Evolutionary conservation across 1,284 basidiomycete genomes (phyloP), one percentile per base, ranked within the genome.

Genomic region (Papiliotrema fonsecae): DNA sequence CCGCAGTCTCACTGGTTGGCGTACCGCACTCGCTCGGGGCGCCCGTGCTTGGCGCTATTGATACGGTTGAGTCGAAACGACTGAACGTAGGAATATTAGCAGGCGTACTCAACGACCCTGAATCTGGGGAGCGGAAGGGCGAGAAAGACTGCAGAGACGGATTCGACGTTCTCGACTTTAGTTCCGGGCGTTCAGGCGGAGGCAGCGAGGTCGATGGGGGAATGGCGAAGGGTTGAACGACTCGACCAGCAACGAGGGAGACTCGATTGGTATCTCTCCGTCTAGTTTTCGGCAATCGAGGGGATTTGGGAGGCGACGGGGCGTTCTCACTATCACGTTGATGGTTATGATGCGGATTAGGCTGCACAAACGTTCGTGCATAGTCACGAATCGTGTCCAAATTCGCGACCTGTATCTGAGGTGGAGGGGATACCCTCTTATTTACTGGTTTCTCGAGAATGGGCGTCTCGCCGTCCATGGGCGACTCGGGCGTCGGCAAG

Each of bases 171-270:
- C 28, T 25, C 41, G 31, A 44, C 26, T 30, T 5, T 4, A 49
- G 31, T 28, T 42, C 35, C 9, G 44, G 28, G 47, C 31, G n/a
- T 16, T 49, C 39, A 7, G 54, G 27, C 13, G 67, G 62, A 1
- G 71, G 67, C 14, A 74, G 48, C 1, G 67, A 58, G 0, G 66
- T 60, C 7, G 56, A 35, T 0, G 63, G 51, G 1, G 70, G 67
- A 35, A 68, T 62, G 11, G 64, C 56, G 43, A 72, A 69, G 6
- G 74, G 71, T 44, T 68, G 65, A 16, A 71, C 63, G 4, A 70
- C 57, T 30, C 71, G 61, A 3, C 74, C 74, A 6, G 73, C 73
- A 18, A 75, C 65, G 1, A 70, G 56, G 0, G 71, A 73, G 16
- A 74, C 57, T 2, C 73, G 64, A 35, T 59, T 61, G 2, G 62